A percentile compares a stretch with the other conserved stretches of the same genome.
These are phyloP conservation scores for Sordariomycetes sp. DNA, from an alignment of 2,329 filamentous ascomycete genomes.

Conservation along the genomic window DNA sequence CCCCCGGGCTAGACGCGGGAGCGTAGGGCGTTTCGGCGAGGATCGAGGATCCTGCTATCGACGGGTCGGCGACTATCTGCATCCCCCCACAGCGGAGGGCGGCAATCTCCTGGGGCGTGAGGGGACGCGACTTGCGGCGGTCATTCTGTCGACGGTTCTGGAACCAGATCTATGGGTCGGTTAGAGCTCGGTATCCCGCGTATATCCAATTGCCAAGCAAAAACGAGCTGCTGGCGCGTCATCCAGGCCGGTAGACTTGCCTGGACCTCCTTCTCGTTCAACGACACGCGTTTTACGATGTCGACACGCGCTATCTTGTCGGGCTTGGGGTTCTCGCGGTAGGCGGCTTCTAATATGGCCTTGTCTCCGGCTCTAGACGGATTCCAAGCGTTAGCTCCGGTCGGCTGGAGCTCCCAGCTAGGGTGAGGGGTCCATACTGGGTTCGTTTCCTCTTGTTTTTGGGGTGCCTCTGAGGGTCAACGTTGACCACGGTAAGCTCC, in stretches of 20 bases:
- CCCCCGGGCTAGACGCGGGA: conserved; percentile 1
- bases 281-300: conserved; percentile 73
- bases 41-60: conserved; percentile 10
- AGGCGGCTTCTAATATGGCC: conserved; percentile 76
- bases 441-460: conserved; percentile 10
- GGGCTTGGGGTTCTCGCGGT: conserved; percentile 76
- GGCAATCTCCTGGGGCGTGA: conserved; percentile 66
- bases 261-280: conserved; percentile 95
- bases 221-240: background rate
- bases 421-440: conserved; percentile 6
- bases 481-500: conserved; percentile 10
- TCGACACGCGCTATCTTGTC: conserved; percentile 79
- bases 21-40: conserved; percentile 13
- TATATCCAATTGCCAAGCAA: background rate
- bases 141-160: conserved; percentile 92
- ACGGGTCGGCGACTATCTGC: conserved; percentile 37
- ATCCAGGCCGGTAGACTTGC: conserved; percentile 38
- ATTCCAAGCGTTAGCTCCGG: background rate
- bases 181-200: conserved; percentile 5
- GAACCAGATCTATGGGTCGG: conserved; percentile 76
- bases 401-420: background rate
- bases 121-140: conserved; percentile 74
- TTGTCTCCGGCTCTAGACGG: conserved; percentile 73
- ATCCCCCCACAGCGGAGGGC: conserved; percentile 45
- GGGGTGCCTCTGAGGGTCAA: conserved; percentile 9